Percentiles rank a stretch among this genome's conserved stretches.
These are phyloP conservation scores for Citrus medica DNA, from an alignment of 345 rosid species.

Conservation along the genomic window DNA sequence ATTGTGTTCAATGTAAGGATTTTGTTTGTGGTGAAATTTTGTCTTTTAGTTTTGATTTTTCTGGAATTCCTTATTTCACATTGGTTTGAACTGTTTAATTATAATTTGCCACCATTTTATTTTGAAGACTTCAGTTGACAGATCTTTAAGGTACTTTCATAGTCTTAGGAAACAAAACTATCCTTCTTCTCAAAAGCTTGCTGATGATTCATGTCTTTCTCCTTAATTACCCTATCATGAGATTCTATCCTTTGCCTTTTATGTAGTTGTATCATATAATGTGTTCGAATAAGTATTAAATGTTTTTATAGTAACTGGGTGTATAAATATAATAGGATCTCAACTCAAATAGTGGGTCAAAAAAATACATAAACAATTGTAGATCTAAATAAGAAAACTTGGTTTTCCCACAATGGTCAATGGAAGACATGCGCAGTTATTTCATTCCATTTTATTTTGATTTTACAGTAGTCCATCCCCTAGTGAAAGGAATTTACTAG, in stretches of 20 bases:
- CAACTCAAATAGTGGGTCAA: background rate
- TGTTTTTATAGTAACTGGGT: background rate
- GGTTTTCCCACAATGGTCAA: background rate
- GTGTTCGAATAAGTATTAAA: background rate
- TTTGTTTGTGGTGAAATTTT: constrained; percentile 15
- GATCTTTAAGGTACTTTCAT: background rate
- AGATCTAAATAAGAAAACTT: background rate
- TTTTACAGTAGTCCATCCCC: background rate
- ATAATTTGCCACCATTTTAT: background rate
- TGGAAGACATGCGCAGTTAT: background rate
- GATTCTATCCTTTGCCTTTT: background rate
- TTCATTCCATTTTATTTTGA: background rate
- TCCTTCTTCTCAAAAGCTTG: background rate
- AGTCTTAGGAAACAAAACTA: background rate
- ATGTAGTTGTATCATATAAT: background rate
- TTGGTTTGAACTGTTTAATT: background rate
- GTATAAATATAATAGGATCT: constrained; percentile 1
- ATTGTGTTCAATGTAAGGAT: constrained; percentile 17
- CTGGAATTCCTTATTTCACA: background rate
- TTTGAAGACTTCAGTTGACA: background rate
- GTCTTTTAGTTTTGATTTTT: constrained; percentile 10
- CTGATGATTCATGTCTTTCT: background rate
- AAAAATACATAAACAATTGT: background rate
- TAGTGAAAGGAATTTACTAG: background rate
- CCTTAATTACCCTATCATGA: background rate